These are phyloP conservation scores for Melastoma candidum DNA, from an alignment of 441 rosid species.

Conservation along the genomic window DNA sequence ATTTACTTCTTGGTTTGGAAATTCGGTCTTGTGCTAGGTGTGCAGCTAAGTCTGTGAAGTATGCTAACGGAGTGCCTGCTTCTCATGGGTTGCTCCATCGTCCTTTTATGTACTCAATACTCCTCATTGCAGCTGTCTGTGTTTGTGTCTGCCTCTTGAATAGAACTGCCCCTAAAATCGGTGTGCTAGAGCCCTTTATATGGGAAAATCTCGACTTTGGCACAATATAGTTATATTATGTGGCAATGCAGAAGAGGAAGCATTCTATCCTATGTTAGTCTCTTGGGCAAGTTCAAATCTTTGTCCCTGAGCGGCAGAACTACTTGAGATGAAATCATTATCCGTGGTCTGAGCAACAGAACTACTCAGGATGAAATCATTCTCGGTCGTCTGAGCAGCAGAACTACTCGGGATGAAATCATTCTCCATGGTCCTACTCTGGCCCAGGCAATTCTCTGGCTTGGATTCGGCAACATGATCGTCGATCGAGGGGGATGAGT, in stretches of 20 bases:
- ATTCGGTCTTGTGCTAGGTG: constrained; percentile 46
- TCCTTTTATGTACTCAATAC: constrained; percentile 77
- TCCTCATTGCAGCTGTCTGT: constrained; percentile 82
- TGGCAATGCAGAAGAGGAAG: not conserved
- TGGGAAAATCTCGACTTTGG: constrained; percentile 77
- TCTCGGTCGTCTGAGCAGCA: no score
- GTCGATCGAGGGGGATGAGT: no score
- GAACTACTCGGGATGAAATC: no score
- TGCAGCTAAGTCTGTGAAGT: constrained; percentile 43
- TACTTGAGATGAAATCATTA: no score
- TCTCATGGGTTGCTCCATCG: constrained; percentile 68
- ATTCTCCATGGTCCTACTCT: no score
- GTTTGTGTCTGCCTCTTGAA: constrained; percentile 87
- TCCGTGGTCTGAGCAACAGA: no score
- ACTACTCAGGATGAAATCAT: no score
- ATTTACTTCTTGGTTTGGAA: constrained; percentile 15
- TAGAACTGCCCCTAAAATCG: constrained; percentile 55
- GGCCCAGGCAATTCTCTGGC: no score
- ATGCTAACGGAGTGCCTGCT: constrained; percentile 33
- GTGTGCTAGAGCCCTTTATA: constrained; percentile 50
- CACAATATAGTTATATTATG: constrained; percentile 28
- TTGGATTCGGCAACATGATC: no score
- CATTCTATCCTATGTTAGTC: no score
- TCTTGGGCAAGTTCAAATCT: not conserved
- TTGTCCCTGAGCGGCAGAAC: no score